Conservation (phyloP, 805 yeast species). For the Candida michaelii region DNA sequence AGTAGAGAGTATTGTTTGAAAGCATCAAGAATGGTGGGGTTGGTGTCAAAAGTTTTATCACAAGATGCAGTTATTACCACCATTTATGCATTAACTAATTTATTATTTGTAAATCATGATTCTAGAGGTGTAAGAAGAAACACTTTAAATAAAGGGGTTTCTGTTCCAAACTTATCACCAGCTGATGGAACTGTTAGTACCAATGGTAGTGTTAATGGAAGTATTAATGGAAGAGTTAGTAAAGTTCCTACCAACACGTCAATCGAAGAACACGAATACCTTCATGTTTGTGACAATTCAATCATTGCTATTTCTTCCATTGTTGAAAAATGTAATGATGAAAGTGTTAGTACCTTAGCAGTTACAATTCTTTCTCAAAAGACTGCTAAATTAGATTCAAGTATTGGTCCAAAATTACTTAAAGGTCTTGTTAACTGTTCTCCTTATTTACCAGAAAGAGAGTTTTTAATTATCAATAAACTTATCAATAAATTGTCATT, state of each 20-base stretch:
- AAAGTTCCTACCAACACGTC: constrained; percentile 8
- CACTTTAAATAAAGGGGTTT: constrained; percentile 25
- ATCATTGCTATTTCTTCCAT: constrained; percentile 67
- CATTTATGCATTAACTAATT: constrained; percentile 78
- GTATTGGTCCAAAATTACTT: constrained; percentile 55
- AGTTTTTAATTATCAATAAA: constrained; percentile 61
- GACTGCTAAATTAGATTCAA: constrained; percentile 47
- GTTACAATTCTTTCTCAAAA: constrained; percentile 84
- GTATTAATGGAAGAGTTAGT: neutral
- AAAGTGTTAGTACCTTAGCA: constrained; percentile 71
- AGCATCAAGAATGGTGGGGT: constrained; percentile 59
- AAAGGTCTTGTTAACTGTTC: constrained; percentile 65
- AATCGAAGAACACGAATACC: constrained; percentile 33
- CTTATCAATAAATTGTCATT: constrained; percentile 52
- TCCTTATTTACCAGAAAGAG: constrained; percentile 59
- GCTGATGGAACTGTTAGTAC: neutral
- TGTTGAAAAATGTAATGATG: constrained; percentile 64
- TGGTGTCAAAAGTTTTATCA: constrained; percentile 64
- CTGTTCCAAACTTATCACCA: neutral
- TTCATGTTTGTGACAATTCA: constrained; percentile 58
- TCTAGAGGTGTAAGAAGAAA: constrained; percentile 28
- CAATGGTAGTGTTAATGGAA: constrained; percentile 9
- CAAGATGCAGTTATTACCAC: constrained; percentile 84
- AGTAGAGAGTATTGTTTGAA: constrained; percentile 45
- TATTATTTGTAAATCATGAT: constrained; percentile 57